Base-by-base conservation (phyloP, 2,329 filamentous ascomycete species). In the Calonectria multiphialidica region DNA sequence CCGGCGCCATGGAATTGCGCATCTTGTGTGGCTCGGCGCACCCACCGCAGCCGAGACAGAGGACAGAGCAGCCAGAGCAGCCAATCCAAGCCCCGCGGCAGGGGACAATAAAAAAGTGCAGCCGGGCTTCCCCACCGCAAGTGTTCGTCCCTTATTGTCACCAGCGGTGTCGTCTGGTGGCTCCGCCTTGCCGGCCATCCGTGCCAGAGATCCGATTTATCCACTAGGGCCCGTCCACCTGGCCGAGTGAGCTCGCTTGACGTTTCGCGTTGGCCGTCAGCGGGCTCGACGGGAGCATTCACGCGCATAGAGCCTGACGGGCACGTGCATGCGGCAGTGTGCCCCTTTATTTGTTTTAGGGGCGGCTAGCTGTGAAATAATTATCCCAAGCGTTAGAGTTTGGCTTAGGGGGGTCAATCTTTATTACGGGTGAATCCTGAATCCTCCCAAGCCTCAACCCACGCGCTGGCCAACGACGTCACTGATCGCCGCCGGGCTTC, bases 141-240 rank as follows among this genome's bases (percentile, higher is more conserved):
- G 53, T 59, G 53, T 59, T 37, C 7, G 53, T 59, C 53, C 53
- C 53, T 59, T 59, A 59, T 59, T 59, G 53, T 59, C 53, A 59
- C 21, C 15, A 23, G 37, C 33, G n/a, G 44, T 47, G 53, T 16
- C 21, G 33, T 59, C 33, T 42, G 53, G 35, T 37, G 21, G 35
- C 53, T 59, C 53, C 53, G 53, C 53, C 21, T 40, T 59, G 53
- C 53, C 53, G 53, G 35, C 35, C 53, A 59, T 25, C 53, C 53
- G 53, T 25, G 53, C 53, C 53, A 37, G 21, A 37, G 53, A 59
- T 59, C 53, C 53, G 53, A 30, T 40, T 37, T 59, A 59, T 10
- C 53, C 53, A 59, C 53, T 40, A 40, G 35, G 33, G 53, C 13
- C 53, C 50, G 21, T 18, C 23, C 49, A 53, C 49, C 53, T 59